Evolutionary conservation across 352 stramenopile genomes (phyloP), one percentile per base, ranked within the genome.

Genomic region (Phytophthora chlamydospora): DNA sequence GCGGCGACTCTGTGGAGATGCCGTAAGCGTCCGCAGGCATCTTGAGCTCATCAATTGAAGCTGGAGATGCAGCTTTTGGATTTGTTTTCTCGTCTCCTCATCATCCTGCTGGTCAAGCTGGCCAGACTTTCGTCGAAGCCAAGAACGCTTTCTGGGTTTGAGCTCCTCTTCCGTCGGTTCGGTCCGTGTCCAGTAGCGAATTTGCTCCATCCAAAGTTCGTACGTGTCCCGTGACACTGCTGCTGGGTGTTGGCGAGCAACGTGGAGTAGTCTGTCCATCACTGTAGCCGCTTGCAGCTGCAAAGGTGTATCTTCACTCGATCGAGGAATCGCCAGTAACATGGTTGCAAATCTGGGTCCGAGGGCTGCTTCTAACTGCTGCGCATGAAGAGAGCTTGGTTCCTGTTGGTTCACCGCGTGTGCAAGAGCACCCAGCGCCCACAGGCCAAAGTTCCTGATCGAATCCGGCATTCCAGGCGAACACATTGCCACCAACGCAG

Each of bases 171-270:
- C 56, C 10, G 29, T 21, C 42, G 43, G 32, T 31, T 63, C 19
- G 2, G 47, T 68, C 14, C 44, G 44, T 29, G 66, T 58, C 80
- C 84, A 90, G 21, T 66, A 70, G 1, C 59, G 58, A 45, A 93
- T 72, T 41, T 83, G 74, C 39, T 87, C 68, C 74, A 91, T 80
- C 81, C 81, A 93, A 9, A 76, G 57, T 41, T 85, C 74, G 47
- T 89, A 88, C 2, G 77, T 75, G 4, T 79, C 68, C 32, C 43
- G 67, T 31, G 72, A 50, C 19, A 76, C 72, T 6, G 69, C 33
- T 0, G 72, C 60, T 0, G 71, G 62, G 13, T 76, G 71, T 21
- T 78, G 68, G 11, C 76, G 62, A 29, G 72, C 71, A 8, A 85
- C 19, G 49, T 86, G 70, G 6, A 90, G 65, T 33, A 89, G 21